Evolutionary conservation across 1,284 basidiomycete species (phyloP).

Genomic region (Fomitopsis palustris): DNA sequence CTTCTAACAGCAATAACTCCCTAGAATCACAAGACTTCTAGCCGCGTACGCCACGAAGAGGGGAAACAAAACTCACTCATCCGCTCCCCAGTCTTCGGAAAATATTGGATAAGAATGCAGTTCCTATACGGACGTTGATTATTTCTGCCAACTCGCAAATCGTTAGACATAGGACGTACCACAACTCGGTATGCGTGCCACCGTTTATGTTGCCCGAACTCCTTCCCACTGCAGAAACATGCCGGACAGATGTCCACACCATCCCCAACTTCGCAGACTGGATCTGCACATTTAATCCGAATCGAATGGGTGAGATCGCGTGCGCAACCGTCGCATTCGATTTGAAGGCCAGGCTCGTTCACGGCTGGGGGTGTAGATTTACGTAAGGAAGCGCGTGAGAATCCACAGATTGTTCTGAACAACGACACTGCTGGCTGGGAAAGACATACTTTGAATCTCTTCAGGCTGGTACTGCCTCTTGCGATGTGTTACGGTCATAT

Average conservation of each 20-base stretch:
- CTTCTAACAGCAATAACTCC: constrained; percentile 90
- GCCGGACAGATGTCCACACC: constrained; percentile 86
- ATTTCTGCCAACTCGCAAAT: constrained; percentile 67
- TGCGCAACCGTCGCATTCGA: constrained; percentile 70
- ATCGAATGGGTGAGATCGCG: constrained; percentile 86
- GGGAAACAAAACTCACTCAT: constrained; percentile 64
- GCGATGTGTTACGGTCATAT: constrained; percentile 75
- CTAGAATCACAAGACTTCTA: constrained; percentile 34
- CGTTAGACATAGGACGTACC: constrained; percentile 43
- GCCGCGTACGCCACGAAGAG: background rate
- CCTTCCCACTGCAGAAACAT: constrained; percentile 92
- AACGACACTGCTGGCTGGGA: constrained; percentile 23
- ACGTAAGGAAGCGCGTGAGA: constrained; percentile 41
- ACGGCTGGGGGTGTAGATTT: constrained; percentile 48
- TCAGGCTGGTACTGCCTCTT: constrained; percentile 71
- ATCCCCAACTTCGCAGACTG: constrained; percentile 68
- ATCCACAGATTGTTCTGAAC: constrained; percentile 16
- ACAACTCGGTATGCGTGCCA: constrained; percentile 93
- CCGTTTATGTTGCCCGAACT: constrained; percentile 84
- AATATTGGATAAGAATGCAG: constrained; percentile 97
- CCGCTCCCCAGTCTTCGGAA: constrained; percentile 94
- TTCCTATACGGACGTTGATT: constrained; percentile 84
- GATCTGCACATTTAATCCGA: constrained; percentile 87
- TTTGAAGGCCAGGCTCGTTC: constrained; percentile 74
- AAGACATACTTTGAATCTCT: constrained; percentile 65